phyloP scores from a whole-genome alignment of 768 basidiomycete genomes.

The Mycena chlorophos region DNA sequence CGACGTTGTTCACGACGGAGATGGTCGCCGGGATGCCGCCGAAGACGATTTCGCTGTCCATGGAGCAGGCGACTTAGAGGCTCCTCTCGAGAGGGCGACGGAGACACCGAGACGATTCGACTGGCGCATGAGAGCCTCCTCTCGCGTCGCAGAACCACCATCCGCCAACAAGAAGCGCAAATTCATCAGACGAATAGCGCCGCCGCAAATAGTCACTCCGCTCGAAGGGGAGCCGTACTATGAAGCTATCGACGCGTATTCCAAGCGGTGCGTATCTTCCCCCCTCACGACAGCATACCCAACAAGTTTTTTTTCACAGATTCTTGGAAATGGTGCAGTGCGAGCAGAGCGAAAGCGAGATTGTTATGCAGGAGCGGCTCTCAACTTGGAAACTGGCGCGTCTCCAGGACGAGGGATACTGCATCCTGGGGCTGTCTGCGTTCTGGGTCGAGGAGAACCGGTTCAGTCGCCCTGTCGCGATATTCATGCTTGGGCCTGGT shows the following conservation, averaged over 20 bases:
- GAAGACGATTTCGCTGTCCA: no score
- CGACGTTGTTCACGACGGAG: no score
- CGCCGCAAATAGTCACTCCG: slow-evolving; percentile 33
- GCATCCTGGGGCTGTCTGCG: slow-evolving; percentile 61
- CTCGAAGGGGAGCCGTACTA: slow-evolving; percentile 45
- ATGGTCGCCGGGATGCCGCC: no score
- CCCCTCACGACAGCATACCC: background rate
- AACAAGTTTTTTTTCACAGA: slow-evolving; percentile 27
- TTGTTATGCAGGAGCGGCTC: slow-evolving; percentile 60
- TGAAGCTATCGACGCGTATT: slow-evolving; percentile 54
- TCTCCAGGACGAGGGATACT: slow-evolving; percentile 70
- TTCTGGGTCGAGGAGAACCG: slow-evolving; percentile 69
- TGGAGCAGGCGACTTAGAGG: slow-evolving; percentile 34
- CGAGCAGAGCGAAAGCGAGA: slow-evolving; percentile 68
- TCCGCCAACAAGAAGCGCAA: slow-evolving; percentile 17
- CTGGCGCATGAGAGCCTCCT: slow-evolving; percentile 59
- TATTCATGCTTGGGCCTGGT: slow-evolving; percentile 66
- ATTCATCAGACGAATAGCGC: slow-evolving; percentile 39
- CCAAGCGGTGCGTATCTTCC: slow-evolving; percentile 45
- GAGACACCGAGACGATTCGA: slow-evolving; percentile 50
- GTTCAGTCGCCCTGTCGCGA: slow-evolving; percentile 66
- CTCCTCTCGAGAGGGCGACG: background rate
- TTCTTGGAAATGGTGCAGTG: slow-evolving; percentile 50
- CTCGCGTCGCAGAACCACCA: slow-evolving; percentile 32
- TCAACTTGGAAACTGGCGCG: slow-evolving; percentile 63